A percentile compares a stretch with the other conserved stretches of the same genome.
Conservation (phyloP, 306 rosid species). For the Lagenaria siceraria region DNA sequence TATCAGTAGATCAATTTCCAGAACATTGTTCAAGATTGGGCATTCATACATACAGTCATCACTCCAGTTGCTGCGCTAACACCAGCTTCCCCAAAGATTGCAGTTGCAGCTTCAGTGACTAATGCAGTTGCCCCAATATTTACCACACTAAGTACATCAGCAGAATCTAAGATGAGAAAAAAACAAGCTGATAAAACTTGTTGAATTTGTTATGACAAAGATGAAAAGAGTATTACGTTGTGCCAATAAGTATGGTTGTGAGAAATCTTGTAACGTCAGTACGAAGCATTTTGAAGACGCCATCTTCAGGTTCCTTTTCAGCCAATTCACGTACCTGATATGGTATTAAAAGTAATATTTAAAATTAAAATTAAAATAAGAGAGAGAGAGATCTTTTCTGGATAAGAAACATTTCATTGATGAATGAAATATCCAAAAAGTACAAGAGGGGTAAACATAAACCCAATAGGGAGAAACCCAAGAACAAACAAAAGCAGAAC, state of each 20-base stretch:
- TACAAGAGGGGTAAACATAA: too few species aligned
- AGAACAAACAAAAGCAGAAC: too few species aligned
- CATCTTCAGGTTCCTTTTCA: conserved; percentile 82
- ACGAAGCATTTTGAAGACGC: conserved; percentile 81
- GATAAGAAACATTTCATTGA: too few species aligned
- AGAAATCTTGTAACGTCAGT: conserved; percentile 88
- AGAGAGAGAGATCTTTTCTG: background rate
- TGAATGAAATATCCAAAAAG: too few species aligned
- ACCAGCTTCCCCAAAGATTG: conserved; percentile 96
- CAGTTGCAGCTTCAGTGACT: conserved; percentile 89
- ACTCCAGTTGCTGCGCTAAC: conserved; percentile 99
- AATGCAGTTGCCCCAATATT: conserved; percentile 97
- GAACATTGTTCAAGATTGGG: conserved; percentile 9
- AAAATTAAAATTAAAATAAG: background rate
- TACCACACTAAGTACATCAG: conserved; percentile 59
- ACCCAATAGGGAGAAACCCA: too few species aligned
- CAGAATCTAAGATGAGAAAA: conserved; percentile 30
- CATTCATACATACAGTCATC: conserved; percentile 74
- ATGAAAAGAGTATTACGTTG: conserved; percentile 58
- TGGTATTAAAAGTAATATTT: conserved; percentile 2
- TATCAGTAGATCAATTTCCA: background rate
- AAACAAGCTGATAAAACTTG: conserved; percentile 8
- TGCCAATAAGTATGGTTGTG: conserved; percentile 97
- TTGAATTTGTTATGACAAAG: conserved; percentile 9
- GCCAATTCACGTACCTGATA: conserved; percentile 75